These are phyloP conservation scores for Carpinus viminea DNA, from an alignment of 306 rosid genomes.

Conservation along the genomic window DNA sequence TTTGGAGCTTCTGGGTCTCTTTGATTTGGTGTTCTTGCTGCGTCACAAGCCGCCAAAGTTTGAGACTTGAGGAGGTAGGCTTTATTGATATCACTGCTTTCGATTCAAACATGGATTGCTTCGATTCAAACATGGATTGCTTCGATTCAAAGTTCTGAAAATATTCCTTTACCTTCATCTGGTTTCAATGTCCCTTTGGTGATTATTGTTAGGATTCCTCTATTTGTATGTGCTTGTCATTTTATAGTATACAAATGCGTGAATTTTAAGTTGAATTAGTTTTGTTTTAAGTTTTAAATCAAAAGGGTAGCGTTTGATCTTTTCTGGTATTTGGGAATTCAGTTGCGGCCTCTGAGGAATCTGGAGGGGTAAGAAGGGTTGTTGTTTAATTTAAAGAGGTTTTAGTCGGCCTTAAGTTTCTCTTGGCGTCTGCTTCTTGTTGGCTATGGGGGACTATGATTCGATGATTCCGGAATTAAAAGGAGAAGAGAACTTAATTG, in stretches of 20 bases:
- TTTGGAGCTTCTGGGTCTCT: neutral
- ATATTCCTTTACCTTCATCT: neutral
- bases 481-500: constrained; percentile 70
- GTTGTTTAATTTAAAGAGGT: constrained; percentile 24
- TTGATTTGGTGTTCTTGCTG: neutral
- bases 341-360: constrained; percentile 11
- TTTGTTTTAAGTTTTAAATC: constrained; percentile 19
- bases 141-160: neutral
- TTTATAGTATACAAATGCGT: constrained; percentile 26
- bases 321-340: constrained; percentile 24
- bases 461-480: constrained; percentile 51
- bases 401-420: constrained; percentile 20
- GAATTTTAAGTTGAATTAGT: constrained; percentile 19
- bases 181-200: neutral
- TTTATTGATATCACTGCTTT: neutral
- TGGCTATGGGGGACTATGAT: constrained; percentile 59
- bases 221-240: neutral
- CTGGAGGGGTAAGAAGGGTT: constrained; percentile 12
- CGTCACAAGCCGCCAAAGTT: constrained; percentile 7
- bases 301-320: constrained; percentile 21
- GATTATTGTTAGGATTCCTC: neutral
- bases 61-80: constrained; percentile 1
- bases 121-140: no score
- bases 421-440: constrained; percentile 31
- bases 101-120: neutral